Conservation (phyloP, 805 yeast species). For the Suhomyces kilbournensis region DNA sequence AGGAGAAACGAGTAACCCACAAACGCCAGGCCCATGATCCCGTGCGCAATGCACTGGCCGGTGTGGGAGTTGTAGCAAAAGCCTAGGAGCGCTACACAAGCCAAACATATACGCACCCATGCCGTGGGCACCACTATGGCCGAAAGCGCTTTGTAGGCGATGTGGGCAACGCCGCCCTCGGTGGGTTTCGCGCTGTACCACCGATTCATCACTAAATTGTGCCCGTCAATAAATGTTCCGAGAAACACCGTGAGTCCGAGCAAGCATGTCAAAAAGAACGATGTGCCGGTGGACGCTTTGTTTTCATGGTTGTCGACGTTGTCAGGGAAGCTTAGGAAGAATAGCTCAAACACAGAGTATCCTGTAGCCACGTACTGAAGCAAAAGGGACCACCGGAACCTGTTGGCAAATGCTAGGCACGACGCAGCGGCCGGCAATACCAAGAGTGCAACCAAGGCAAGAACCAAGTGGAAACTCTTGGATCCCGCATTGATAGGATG, state of each 20-base stretch:
- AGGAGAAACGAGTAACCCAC: conserved; percentile 75
- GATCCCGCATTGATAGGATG: conserved; percentile 48
- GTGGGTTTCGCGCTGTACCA: conserved; percentile 32
- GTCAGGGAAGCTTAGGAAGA: conserved; percentile 62
- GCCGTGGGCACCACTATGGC: conserved; percentile 53
- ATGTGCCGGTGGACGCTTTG: conserved; percentile 62
- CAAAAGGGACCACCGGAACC: conserved; percentile 41
- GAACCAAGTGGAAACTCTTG: conserved; percentile 65
- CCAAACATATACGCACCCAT: conserved; percentile 77
- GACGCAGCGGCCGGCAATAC: conserved; percentile 57
- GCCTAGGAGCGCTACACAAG: conserved; percentile 81
- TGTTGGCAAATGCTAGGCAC: conserved; percentile 53
- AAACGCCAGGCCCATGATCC: conserved; percentile 92
- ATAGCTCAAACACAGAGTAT: conserved; percentile 55
- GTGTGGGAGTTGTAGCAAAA: conserved; percentile 81
- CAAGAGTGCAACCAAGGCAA: conserved; percentile 45
- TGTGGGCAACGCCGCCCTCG: conserved; percentile 33
- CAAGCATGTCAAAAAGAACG: conserved; percentile 55
- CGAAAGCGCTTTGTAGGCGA: conserved; percentile 44
- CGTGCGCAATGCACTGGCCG: conserved; percentile 96
- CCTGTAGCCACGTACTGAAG: conserved; percentile 46
- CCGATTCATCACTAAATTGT: conserved; percentile 38
- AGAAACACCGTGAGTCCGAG: conserved; percentile 47
- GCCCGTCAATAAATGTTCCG: conserved; percentile 56
- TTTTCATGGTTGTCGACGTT: conserved; percentile 60